Evolutionary conservation across 441 rosid species (phyloP), one percentile per base, ranked within the genome.

Genomic region (Syzygium syzygioides): DNA sequence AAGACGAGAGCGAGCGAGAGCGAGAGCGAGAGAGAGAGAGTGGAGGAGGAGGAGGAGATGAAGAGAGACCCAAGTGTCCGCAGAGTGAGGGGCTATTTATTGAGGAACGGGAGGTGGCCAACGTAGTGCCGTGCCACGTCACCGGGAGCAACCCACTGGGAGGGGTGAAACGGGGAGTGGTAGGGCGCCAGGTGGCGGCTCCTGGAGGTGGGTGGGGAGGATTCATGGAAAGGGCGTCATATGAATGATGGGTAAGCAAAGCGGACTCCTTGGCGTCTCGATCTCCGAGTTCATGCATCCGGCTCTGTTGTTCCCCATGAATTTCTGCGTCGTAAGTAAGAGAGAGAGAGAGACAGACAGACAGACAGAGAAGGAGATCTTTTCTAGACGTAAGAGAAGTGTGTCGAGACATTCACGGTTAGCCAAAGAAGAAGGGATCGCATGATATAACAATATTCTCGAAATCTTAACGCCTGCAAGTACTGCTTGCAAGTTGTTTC

Each of bases 41-140:
- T 62, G 76, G 88, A n/a, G 85, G 37, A 54, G 15, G 13, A 41
- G 30, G 13, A 41, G 30, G 59, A 55, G 88, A 37, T 37, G 80
- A 20, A 28, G n/a, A 52, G 56, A 48, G 14, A 66, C 41, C 26
- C 26, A 57, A 54, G 85, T 86, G 89, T 48, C 85, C 85, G 52
- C 48, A 18, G n/a, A 26, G 30, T 48, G 59, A 87, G 23, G 88
- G 91, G 90, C 89, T 95, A 96, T 95, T 86, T 95, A 96, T 90
- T 87, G 68, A 90, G 92, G 86, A 87, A 34, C 32, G 84, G 86
- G 85, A 76, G 79, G 80, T 17, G 62, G 91, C 88, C 37, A 92
- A 91, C 30, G n/a, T 93, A 94, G 93, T 37, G 80, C 28, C 80
- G 32, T 90, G 94, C 92, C 95, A 93, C 95, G 95, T 95, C 97